Evolutionary conservation across 805 yeast genomes (phyloP).

Genomic region (Clavispora asparagi): DNA sequence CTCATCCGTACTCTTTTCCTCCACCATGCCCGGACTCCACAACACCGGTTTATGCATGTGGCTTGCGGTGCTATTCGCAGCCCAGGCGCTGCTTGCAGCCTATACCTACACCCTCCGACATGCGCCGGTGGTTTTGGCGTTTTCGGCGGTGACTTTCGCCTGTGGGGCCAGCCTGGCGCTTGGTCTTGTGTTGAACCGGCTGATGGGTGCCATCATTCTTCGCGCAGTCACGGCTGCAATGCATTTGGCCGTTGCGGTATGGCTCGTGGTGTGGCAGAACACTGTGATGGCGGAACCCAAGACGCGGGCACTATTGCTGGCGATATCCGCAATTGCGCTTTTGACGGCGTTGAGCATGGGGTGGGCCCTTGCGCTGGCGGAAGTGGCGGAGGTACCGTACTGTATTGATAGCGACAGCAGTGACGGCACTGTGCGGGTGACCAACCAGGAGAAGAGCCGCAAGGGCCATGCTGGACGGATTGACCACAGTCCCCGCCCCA

Average conservation of each 20-base stretch:
- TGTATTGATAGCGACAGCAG: background rate
- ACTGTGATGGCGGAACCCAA: background rate
- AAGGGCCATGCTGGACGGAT: background rate
- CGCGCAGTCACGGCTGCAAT: background rate
- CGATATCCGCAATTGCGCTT: background rate
- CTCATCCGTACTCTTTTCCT: background rate
- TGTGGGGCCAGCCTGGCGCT: background rate
- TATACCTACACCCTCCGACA: conserved; percentile 2
- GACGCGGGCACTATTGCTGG: background rate
- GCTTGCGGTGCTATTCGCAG: conserved; percentile 7
- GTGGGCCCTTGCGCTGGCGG: background rate
- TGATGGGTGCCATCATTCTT: background rate
- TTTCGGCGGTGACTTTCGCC: background rate
- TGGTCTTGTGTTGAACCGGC: background rate
- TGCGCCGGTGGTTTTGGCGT: background rate
- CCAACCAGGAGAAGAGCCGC: background rate
- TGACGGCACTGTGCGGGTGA: background rate
- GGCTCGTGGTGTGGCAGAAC: background rate
- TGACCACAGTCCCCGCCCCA: no score
- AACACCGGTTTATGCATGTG: conserved; percentile 1
- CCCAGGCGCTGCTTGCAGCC: conserved; percentile 9
- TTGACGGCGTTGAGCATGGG: background rate
- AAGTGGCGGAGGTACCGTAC: background rate
- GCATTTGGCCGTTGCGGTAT: background rate
- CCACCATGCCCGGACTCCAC: background rate